phyloP scores from a whole-genome alignment of 2,329 filamentous ascomycete species.

The Xylaria sp. region DNA sequence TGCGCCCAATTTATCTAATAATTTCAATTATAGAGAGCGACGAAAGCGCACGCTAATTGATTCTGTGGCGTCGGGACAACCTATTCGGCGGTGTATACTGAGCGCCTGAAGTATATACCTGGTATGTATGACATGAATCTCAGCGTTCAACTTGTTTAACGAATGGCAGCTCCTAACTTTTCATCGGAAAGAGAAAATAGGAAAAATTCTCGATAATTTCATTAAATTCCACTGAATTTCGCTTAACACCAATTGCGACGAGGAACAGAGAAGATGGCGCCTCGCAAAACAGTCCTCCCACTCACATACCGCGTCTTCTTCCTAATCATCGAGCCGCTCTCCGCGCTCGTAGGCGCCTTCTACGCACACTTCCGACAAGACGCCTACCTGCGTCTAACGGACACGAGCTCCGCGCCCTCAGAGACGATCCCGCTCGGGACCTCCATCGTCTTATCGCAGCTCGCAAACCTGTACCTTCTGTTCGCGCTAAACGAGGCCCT shows the following conservation, averaged over 20 bases:
- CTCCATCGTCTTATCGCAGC: conserved; percentile 75
- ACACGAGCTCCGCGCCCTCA: conserved; percentile 57
- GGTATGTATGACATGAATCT: neutral
- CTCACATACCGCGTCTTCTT: conserved; percentile 76
- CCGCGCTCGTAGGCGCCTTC: conserved; percentile 63
- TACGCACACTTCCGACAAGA: conserved; percentile 60
- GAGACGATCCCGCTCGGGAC: conserved; percentile 64
- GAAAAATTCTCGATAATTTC: neutral
- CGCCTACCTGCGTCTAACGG: conserved; percentile 72
- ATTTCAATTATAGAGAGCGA: neutral
- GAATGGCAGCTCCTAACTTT: conserved; percentile 2
- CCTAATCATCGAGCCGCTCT: conserved; percentile 73
- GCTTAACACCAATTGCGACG: neutral
- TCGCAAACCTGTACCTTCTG: conserved; percentile 81
- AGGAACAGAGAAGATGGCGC: conserved; percentile 37
- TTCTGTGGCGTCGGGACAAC: neutral
- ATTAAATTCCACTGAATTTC: too few relatives aligned
- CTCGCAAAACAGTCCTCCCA: conserved; percentile 58
- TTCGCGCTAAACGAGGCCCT: conserved; percentile 82
- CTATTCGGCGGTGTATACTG: neutral
- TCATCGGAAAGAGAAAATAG: too few relatives aligned
- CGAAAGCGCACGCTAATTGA: neutral
- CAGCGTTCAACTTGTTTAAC: neutral
- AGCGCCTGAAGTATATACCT: neutral
- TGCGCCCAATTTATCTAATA: neutral